Evolutionary conservation across 2,329 filamentous ascomycete genomes (phyloP).

Genomic region (Sporothrix pallida): DNA sequence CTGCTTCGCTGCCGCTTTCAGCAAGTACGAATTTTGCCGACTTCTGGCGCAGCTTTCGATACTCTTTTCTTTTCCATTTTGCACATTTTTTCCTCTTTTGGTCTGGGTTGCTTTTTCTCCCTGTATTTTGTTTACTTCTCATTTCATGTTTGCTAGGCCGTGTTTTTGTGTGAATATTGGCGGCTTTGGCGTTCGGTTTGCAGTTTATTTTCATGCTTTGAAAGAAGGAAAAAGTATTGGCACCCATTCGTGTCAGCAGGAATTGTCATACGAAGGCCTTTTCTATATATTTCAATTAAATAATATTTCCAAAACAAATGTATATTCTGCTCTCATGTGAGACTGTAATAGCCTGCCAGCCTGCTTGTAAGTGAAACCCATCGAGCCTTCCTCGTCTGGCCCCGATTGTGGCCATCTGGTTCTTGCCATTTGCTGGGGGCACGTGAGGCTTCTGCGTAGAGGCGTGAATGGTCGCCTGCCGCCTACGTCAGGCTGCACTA

Average conservation of each 20-base stretch:
- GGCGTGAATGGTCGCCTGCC: conserved; percentile 1
- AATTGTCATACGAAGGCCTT: background rate
- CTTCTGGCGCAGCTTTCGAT: background rate
- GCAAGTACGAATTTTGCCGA: background rate
- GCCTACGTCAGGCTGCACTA: conserved; percentile 34
- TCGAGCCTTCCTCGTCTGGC: background rate
- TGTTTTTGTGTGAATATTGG: conserved; percentile 15
- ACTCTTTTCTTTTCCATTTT: background rate
- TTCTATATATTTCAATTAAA: background rate
- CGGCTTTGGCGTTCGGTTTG: conserved; percentile 22
- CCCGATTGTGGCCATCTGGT: background rate
- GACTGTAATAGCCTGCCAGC: background rate
- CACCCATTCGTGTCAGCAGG: conserved; percentile 1
- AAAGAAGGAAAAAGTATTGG: conserved; percentile 15
- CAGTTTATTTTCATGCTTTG: conserved; percentile 17
- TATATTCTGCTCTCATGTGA: too few species aligned
- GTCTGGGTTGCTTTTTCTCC: background rate
- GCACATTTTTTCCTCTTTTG: background rate
- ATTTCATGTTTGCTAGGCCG: background rate
- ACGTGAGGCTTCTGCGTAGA: conserved; percentile 26
- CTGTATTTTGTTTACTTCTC: background rate
- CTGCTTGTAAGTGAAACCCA: background rate
- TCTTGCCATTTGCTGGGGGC: conserved; percentile 6
- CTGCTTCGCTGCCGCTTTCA: background rate
- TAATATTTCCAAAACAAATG: background rate